Evolutionary conservation across 1,284 basidiomycete species (phyloP).

Genomic region (Testicularia cyperi): DNA sequence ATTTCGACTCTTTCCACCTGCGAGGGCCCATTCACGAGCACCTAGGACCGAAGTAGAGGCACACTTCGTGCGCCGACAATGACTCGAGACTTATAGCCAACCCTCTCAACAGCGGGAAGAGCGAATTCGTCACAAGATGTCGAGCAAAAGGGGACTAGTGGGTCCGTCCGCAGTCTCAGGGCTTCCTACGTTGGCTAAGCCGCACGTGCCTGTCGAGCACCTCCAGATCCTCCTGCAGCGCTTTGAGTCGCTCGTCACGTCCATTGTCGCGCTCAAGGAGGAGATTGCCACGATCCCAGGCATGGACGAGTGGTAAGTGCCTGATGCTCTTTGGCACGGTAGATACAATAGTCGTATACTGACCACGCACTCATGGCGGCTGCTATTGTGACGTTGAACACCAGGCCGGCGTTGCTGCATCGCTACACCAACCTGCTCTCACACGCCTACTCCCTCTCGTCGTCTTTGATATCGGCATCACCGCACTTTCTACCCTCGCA

Average conservation of each 20-base stretch:
- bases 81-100: too few relatives aligned
- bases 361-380: too few relatives aligned
- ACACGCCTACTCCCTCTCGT: constrained; percentile 44
- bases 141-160: constrained; percentile 10
- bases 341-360: too few relatives aligned
- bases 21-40: too few relatives aligned
- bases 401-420: constrained; percentile 37
- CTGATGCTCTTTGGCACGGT: too few relatives aligned
- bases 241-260: constrained; percentile 46
- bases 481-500: constrained; percentile 49
- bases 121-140: constrained; percentile 1
- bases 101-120: too few relatives aligned
- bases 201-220: constrained; percentile 31
- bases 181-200: constrained; percentile 21
- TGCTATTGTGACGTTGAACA: too few relatives aligned
- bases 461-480: constrained; percentile 38
- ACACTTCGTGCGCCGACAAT: too few relatives aligned
- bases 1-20: too few relatives aligned
- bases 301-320: constrained; percentile 51
- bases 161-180: constrained; percentile 5
- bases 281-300: constrained; percentile 47
- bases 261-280: constrained; percentile 45
- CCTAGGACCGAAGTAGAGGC: too few relatives aligned
- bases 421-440: constrained; percentile 47
- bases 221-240: constrained; percentile 45